Evolutionary conservation across 768 basidiomycete species (phyloP).

Genomic region (Tricholoma sp.): DNA sequence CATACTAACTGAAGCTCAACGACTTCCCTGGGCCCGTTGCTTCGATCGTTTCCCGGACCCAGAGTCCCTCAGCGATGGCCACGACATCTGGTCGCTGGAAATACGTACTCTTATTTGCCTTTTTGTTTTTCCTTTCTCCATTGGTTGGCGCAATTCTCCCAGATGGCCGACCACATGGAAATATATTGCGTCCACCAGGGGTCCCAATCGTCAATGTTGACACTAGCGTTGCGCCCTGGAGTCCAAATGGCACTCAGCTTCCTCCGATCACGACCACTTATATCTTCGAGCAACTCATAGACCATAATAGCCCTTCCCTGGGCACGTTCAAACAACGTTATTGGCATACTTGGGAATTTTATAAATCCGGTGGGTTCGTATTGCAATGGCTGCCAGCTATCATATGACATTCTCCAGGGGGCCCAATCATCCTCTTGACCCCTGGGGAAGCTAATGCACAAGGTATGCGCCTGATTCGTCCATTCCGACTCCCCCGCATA

Average conservation of each 20-base stretch:
- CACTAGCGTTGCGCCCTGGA: conserved; percentile 31
- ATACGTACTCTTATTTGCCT: conserved; percentile 16
- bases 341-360: conserved; percentile 67
- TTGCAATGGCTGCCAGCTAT: not conserved
- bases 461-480: conserved; percentile 23
- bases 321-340: conserved; percentile 78
- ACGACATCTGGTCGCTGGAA: conserved; percentile 13
- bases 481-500: conserved; percentile 3
- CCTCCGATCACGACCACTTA: conserved; percentile 45
- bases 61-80: not conserved
- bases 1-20: too few relatives aligned
- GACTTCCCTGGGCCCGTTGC: too few relatives aligned
- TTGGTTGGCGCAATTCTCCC: conserved; percentile 21
- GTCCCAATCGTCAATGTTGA: conserved; percentile 29
- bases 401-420: conserved; percentile 28
- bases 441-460: conserved; percentile 62
- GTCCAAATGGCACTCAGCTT: conserved; percentile 37
- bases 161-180: conserved; percentile 39
- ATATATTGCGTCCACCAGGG: conserved; percentile 34
- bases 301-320: conserved; percentile 47
- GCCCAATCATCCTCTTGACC: conserved; percentile 59
- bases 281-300: conserved; percentile 53
- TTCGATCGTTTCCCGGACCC: too few relatives aligned
- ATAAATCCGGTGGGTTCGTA: conserved; percentile 37
- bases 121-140: conserved; percentile 15